phyloP scores from a whole-genome alignment of 2,329 filamentous ascomycete genomes.

The Zasmidium cellare region DNA sequence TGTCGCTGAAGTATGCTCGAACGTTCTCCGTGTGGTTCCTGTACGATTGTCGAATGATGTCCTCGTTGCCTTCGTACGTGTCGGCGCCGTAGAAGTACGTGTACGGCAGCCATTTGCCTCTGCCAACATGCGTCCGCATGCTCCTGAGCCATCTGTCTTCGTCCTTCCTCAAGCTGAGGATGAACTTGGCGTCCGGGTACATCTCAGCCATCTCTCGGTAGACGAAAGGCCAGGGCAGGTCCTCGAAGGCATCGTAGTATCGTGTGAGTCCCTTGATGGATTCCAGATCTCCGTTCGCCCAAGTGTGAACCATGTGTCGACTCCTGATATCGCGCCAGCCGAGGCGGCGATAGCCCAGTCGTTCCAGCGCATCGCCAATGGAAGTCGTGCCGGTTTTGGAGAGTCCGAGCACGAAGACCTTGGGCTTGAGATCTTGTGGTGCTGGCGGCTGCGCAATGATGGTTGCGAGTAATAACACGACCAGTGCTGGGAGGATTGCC shows the following conservation, averaged over 20 bases:
- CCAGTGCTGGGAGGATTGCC: background rate
- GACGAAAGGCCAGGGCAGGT: conserved; percentile 32
- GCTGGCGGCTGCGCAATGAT: conserved; percentile 26
- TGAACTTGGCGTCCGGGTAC: conserved; percentile 31
- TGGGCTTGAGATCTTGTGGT: conserved; percentile 25
- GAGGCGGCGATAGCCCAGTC: conserved; percentile 31
- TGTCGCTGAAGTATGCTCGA: conserved; percentile 23
- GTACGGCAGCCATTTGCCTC: conserved; percentile 29
- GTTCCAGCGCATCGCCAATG: conserved; percentile 33
- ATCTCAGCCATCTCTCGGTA: conserved; percentile 31
- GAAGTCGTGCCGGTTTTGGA: conserved; percentile 34
- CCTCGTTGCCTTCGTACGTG: conserved; percentile 23
- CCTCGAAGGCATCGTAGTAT: conserved; percentile 34
- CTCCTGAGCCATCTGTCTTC: conserved; percentile 32
- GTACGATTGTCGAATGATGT: conserved; percentile 26
- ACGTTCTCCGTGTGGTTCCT: conserved; percentile 24
- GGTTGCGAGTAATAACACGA: conserved; percentile 16
- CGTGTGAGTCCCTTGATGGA: conserved; percentile 25
- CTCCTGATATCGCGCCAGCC: conserved; percentile 35
- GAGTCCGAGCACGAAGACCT: conserved; percentile 33
- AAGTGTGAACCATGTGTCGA: conserved; percentile 33
- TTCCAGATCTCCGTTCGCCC: conserved; percentile 24
- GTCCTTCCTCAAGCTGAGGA: conserved; percentile 31
- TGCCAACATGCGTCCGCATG: conserved; percentile 29
- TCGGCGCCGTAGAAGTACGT: conserved; percentile 27